A percentile compares a stretch with the other conserved stretches of the same genome.
Evolutionary conservation across 2,329 filamentous ascomycete genomes (phyloP).

Genomic region (Fusarium fracticaudum): DNA sequence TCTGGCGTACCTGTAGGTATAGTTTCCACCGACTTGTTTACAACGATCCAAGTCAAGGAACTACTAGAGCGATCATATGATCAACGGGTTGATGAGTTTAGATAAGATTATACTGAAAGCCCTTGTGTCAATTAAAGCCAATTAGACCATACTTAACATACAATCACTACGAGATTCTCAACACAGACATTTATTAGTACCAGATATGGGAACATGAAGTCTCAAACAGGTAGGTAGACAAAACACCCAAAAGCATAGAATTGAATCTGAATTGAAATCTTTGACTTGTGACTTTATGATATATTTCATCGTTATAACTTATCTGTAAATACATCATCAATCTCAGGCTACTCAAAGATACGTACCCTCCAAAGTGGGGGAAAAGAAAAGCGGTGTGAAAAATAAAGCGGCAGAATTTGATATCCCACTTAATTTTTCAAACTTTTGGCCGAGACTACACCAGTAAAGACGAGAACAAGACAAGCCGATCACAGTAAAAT

Average conservation of each 20-base stretch:
- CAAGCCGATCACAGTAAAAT: slow-evolving; percentile 23
- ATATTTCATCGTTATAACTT: neutral
- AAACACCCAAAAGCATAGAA: too few relatives aligned
- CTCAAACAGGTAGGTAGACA: neutral
- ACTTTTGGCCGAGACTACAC: slow-evolving; percentile 26
- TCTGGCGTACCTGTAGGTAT: slow-evolving; percentile 2
- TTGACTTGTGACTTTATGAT: neutral
- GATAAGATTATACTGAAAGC: neutral
- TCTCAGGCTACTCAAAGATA: slow-evolving; percentile 3
- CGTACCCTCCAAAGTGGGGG: slow-evolving; percentile 33
- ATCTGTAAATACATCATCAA: neutral
- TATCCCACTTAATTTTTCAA: slow-evolving; percentile 53
- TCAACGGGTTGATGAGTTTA: neutral
- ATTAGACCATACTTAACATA: too few relatives aligned
- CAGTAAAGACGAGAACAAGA: slow-evolving; percentile 14
- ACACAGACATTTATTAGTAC: neutral
- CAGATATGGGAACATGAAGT: neutral
- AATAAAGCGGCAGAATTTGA: slow-evolving; percentile 49
- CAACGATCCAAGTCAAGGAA: neutral
- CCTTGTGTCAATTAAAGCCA: neutral
- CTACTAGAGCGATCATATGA: neutral
- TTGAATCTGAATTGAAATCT: neutral
- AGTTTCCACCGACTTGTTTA: neutral
- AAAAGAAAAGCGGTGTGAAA: slow-evolving; percentile 45
- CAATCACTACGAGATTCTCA: neutral